phyloP scores from a whole-genome alignment of 768 basidiomycete genomes.

The Leccinum broughii region DNA sequence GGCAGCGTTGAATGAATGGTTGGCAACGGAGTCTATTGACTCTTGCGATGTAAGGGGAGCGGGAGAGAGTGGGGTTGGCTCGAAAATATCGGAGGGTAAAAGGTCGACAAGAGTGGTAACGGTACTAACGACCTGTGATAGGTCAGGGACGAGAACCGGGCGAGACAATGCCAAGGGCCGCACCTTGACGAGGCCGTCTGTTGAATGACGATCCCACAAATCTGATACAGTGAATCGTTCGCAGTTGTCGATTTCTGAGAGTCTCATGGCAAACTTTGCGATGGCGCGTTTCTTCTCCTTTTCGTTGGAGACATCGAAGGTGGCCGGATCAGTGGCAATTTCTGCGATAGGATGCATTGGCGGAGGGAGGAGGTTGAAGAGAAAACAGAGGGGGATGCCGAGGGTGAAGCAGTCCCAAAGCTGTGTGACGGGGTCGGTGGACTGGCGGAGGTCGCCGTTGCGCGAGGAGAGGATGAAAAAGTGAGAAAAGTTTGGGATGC shows the following conservation, averaged over 20 bases:
- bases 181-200: slow-evolving; percentile 94
- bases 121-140: slow-evolving; percentile 78
- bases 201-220: slow-evolving; percentile 86
- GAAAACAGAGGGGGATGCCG: slow-evolving; percentile 91
- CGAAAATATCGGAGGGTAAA: slow-evolving; percentile 69
- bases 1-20: slow-evolving; percentile 41
- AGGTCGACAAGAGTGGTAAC: slow-evolving; percentile 81
- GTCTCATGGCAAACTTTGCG: slow-evolving; percentile 87
- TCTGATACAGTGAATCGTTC: slow-evolving; percentile 91
- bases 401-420: slow-evolving; percentile 94
- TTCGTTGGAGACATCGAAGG: slow-evolving; percentile 71
- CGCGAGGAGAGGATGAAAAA: slow-evolving; percentile 66
- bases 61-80: slow-evolving; percentile 59
- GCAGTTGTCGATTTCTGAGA: slow-evolving; percentile 67
- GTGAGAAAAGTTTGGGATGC: slow-evolving; percentile 69
- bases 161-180: slow-evolving; percentile 21
- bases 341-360: slow-evolving; percentile 43
- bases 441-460: slow-evolving; percentile 62
- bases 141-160: background rate
- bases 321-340: slow-evolving; percentile 64
- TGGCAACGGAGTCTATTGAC: slow-evolving; percentile 56
- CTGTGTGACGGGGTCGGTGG: slow-evolving; percentile 90
- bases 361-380: slow-evolving; percentile 86
- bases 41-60: slow-evolving; percentile 55
- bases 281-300: slow-evolving; percentile 89